Percentiles rank a stretch among this genome's conserved stretches.
These are phyloP conservation scores for Elaeagnus macrophylla DNA, from an alignment of 306 rosid species.

Conservation along the genomic window DNA sequence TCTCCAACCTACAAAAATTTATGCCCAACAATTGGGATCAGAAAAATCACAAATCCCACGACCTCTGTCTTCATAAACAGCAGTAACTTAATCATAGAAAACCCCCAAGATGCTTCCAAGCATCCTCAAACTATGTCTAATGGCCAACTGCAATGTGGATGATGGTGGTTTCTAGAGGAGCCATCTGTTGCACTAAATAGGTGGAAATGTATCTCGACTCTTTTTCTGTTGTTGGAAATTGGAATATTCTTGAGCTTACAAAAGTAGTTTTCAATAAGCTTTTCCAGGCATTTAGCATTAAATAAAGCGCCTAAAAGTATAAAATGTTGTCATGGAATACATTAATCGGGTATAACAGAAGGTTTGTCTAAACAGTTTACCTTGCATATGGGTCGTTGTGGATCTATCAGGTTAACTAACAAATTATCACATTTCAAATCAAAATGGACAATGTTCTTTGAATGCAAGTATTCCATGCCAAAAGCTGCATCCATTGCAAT, in stretches of 20 bases:
- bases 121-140: no score
- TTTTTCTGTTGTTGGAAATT: no score
- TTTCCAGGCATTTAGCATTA: no score
- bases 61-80: background rate
- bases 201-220: background rate
- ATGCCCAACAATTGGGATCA: background rate
- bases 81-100: background rate
- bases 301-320: background rate
- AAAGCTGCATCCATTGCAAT: slow-evolving; percentile 33
- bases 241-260: no score
- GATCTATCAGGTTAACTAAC: slow-evolving; percentile 28
- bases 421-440: slow-evolving; percentile 29
- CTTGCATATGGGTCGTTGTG: slow-evolving; percentile 31
- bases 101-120: background rate
- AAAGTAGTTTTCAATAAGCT: no score
- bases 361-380: slow-evolving; percentile 9
- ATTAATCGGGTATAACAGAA: background rate
- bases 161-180: no score
- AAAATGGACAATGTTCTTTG: slow-evolving; percentile 30
- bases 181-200: background rate
- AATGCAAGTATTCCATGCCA: slow-evolving; percentile 29
- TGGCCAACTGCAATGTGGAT: no score
- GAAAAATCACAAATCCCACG: background rate
- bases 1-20: slow-evolving; percentile 21
- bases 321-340: background rate